A percentile compares a stretch with the other conserved stretches of the same genome.
Conservation (phyloP, 2,329 filamentous ascomycete species). For the Leptographium flavum region DNA sequence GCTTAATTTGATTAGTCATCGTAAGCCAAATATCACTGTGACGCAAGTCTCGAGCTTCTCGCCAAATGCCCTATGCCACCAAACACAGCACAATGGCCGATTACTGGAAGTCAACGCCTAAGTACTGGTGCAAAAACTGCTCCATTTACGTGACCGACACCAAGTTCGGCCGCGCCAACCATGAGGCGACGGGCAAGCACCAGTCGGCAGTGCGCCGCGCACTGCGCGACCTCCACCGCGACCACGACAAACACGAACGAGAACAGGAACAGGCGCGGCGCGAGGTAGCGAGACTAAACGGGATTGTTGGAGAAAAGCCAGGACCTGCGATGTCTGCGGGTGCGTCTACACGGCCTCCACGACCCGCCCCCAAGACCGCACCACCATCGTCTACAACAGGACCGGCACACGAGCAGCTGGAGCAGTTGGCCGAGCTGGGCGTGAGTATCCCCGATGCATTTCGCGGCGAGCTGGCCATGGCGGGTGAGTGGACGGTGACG, state of each 20-base stretch:
- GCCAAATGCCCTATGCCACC: no score
- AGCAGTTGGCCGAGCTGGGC: conserved; percentile 78
- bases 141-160: conserved; percentile 82
- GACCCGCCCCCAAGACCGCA: not conserved
- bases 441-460: conserved; percentile 70
- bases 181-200: conserved; percentile 76
- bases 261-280: conserved; percentile 71
- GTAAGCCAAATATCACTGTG: no score
- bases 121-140: conserved; percentile 98
- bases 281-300: conserved; percentile 77
- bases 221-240: conserved; percentile 74
- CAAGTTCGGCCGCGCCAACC: conserved; percentile 74
- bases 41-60: no score
- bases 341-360: not conserved
- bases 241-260: conserved; percentile 64
- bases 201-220: conserved; percentile 79
- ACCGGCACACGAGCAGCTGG: conserved; percentile 60
- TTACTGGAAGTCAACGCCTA: conserved; percentile 97
- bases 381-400: conserved; percentile 1
- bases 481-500: conserved; percentile 73
- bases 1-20: no score
- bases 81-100: conserved; percentile 55
- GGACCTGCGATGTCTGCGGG: not conserved
- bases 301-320: conserved; percentile 40
- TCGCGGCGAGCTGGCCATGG: conserved; percentile 68